phyloP scores from a whole-genome alignment of 805 yeast genomes.

The Yarrowia sp. region DNA sequence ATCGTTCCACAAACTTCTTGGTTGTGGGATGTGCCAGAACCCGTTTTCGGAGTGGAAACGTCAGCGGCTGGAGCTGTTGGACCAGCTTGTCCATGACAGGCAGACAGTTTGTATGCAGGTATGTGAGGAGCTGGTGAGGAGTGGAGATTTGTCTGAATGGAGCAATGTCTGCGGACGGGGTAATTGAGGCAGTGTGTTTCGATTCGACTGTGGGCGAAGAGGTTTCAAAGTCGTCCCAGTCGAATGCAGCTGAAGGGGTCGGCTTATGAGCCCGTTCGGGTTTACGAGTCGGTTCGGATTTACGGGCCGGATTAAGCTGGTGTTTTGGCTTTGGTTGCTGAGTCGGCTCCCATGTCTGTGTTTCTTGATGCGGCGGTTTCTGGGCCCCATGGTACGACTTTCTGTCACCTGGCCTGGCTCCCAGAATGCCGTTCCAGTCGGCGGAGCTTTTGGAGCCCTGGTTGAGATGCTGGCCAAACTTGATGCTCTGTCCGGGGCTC shows the following conservation, averaged over 20 bases:
- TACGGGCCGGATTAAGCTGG: no score
- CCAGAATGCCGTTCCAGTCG: constrained; percentile 30
- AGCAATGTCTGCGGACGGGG: neutral
- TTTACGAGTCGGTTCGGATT: no score
- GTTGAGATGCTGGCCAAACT: constrained; percentile 31
- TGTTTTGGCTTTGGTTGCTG: neutral
- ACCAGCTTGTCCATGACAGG: constrained; percentile 28
- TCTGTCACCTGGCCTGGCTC: constrained; percentile 25
- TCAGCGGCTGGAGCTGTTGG: constrained; percentile 28
- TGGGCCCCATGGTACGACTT: neutral
- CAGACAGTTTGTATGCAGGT: constrained; percentile 31
- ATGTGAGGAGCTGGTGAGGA: constrained; percentile 32
- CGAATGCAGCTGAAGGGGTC: neutral
- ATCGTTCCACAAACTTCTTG: constrained; percentile 29
- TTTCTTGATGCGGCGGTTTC: neutral
- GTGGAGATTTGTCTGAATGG: constrained; percentile 30
- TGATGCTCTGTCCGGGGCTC: constrained; percentile 22
- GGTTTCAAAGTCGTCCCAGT: constrained; percentile 12
- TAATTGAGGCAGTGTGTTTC: neutral
- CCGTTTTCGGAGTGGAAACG: constrained; percentile 30
- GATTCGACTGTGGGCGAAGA: neutral
- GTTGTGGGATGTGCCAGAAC: constrained; percentile 31
- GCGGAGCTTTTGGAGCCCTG: neutral
- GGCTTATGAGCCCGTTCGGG: neutral
- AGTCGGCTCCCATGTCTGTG: neutral